phyloP scores from a whole-genome alignment of 192 early-diverging fungal genomes.

The Coemansia sp. region DNA sequence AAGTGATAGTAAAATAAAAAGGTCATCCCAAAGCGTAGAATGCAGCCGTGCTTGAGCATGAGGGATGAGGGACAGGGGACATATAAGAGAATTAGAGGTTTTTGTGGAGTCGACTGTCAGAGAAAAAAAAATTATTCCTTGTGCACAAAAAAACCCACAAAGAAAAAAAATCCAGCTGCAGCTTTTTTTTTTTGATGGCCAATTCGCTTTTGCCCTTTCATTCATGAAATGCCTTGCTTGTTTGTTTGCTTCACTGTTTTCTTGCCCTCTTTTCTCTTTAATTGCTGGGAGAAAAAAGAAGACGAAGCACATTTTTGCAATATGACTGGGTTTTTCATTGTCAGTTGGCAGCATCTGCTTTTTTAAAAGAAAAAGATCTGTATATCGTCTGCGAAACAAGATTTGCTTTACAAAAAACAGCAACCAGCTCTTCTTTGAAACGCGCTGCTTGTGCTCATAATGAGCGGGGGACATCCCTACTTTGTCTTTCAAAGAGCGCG shows the following conservation, averaged over 20 bases:
- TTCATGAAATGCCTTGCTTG: background rate
- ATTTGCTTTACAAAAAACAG: too few species aligned
- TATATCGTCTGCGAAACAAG: too few species aligned
- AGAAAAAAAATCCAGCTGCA: background rate
- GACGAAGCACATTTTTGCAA: too few species aligned
- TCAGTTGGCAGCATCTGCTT: too few species aligned
- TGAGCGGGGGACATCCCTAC: too few species aligned
- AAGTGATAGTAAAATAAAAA: background rate
- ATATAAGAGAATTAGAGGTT: background rate
- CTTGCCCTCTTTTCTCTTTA: background rate
- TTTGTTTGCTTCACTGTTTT: background rate
- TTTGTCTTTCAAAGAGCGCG: too few species aligned
- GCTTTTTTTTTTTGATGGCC: background rate
- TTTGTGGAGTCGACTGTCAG: background rate
- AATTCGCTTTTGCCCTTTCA: background rate
- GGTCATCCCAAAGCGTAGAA: slow-evolving; percentile 1
- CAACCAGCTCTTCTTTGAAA: too few species aligned
- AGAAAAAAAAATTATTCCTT: background rate
- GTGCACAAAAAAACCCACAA: background rate
- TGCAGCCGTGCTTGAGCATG: background rate
- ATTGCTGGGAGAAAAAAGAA: too few species aligned
- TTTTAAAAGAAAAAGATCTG: too few species aligned
- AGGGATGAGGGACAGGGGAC: background rate
- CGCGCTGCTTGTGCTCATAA: too few species aligned
- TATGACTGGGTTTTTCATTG: too few species aligned